A percentile compares a stretch with the other conserved stretches of the same genome.
These are phyloP conservation scores for Priceomyces melissophilus DNA, from an alignment of 805 yeast genomes.

Conservation along the genomic window DNA sequence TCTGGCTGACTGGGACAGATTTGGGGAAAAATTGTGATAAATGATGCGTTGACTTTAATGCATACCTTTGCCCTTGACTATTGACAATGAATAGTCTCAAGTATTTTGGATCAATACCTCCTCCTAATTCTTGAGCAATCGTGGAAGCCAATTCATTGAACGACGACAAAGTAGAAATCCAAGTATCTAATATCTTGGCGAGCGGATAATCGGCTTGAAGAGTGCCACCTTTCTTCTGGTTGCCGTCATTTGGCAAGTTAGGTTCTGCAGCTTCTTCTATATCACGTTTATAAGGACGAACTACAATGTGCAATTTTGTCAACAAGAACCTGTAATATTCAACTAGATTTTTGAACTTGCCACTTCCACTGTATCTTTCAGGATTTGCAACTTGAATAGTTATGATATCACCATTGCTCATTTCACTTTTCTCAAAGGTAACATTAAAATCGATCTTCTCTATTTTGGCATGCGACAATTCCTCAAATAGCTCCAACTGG, in stretches of 20 bases:
- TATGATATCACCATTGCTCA: conserved; percentile 68
- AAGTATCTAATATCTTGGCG: conserved; percentile 46
- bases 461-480: conserved; percentile 52
- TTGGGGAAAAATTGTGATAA: conserved; percentile 42
- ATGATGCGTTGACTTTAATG: conserved; percentile 33
- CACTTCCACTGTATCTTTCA: conserved; percentile 13
- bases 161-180: conserved; percentile 62
- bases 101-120: conserved; percentile 51
- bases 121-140: conserved; percentile 49
- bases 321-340: conserved; percentile 53
- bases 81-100: conserved; percentile 64
- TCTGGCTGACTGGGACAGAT: conserved; percentile 42
- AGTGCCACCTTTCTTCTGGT: conserved; percentile 1
- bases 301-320: conserved; percentile 57
- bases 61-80: conserved; percentile 55
- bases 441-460: conserved; percentile 38
- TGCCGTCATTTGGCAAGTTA: neutral
- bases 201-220: neutral
- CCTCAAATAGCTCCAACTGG: conserved; percentile 51
- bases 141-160: conserved; percentile 60
- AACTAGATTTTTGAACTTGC: conserved; percentile 26
- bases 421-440: conserved; percentile 54
- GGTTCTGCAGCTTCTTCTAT: conserved; percentile 39
- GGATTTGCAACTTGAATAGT: conserved; percentile 29
- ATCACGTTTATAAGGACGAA: conserved; percentile 44